A percentile compares a stretch with the other conserved stretches of the same genome.
These are phyloP conservation scores for Aspergillus thermomutatus DNA, from an alignment of 2,329 filamentous ascomycete species.

Conservation along the genomic window DNA sequence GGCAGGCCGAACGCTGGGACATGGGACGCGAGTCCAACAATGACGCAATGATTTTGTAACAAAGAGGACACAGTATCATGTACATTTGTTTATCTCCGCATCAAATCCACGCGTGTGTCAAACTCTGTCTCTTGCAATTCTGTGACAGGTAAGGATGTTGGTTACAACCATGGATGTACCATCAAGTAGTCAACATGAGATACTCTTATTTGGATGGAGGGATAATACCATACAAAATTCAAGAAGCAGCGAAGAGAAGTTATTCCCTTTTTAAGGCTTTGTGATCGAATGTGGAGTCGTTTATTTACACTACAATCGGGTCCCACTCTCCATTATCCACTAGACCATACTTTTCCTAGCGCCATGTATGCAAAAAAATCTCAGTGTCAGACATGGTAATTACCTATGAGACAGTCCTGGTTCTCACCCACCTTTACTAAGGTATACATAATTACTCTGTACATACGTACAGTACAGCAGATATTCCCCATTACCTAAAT, in stretches of 20 bases:
- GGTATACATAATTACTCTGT: not conserved
- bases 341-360: constrained; percentile 4
- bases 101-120: constrained; percentile 1
- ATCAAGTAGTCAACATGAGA: not conserved
- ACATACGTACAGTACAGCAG: not conserved
- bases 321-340: constrained; percentile 9
- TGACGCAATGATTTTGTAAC: constrained; percentile 25
- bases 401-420: constrained; percentile 1
- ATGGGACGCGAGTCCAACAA: constrained; percentile 31
- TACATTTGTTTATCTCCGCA: constrained; percentile 4
- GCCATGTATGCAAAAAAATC: not conserved
- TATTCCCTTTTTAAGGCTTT: constrained; percentile 7
- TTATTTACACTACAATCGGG: constrained; percentile 23
- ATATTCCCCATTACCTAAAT: not conserved
- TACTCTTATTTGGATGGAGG: not conserved
- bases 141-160: not conserved
- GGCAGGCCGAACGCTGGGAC: constrained; percentile 20
- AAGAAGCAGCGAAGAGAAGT: not conserved
- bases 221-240: not conserved
- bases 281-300: constrained; percentile 20
- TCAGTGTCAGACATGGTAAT: not conserved
- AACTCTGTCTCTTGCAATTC: not conserved
- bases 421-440: not conserved
- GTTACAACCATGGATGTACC: not conserved
- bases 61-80: constrained; percentile 7